Evolutionary conservation across 805 yeast species (phyloP), one percentile per base, ranked within the genome.

Genomic region (Candida dajiaensis): DNA sequence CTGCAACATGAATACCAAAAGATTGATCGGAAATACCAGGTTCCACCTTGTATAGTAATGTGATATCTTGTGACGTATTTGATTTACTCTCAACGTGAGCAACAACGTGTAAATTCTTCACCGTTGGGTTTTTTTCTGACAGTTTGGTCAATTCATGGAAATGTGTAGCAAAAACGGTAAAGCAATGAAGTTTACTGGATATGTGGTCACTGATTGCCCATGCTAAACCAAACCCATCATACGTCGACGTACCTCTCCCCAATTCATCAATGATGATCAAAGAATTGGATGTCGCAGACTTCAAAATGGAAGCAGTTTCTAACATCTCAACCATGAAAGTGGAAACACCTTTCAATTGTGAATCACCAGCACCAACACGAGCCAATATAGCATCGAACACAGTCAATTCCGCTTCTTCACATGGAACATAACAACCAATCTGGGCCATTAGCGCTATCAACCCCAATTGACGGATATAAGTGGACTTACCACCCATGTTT

Each of bases 301-400:
- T 81, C 47, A 94, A 71, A 53, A 94, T 92, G 2, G 92, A 80
- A 0, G 96, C 83, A 44, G 96, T 88, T 59, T 94, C 99, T 44
- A 89, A 72, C 97, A 94, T 89, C 65, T 94, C 99, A 23, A 95
- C 87, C 87, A 87, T 86, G 58, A 94, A 94, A 0, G 99, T 94
- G 0, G 98, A 90, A 25, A 94, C 88, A 22, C 99, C 99, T 65
- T 92, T 90, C 60, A 94, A 73, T 66, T 94, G 99, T 0, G 97
- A 92, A 64, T 94, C 99, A 12, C 97, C 95, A 3, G 99, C 98
- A 11, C 99, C 99, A n/a, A 94, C 97, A 61, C 99, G 80, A 13
- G 98, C 95, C 49, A 94, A 74, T 6, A 94, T 84, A 2, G 96
- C 89, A 66, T 94, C 99, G 51, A 92, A 89, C 2, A 94, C 72